phyloP scores from a whole-genome alignment of 2,329 filamentous ascomycete species.

The Botrytis porri region DNA sequence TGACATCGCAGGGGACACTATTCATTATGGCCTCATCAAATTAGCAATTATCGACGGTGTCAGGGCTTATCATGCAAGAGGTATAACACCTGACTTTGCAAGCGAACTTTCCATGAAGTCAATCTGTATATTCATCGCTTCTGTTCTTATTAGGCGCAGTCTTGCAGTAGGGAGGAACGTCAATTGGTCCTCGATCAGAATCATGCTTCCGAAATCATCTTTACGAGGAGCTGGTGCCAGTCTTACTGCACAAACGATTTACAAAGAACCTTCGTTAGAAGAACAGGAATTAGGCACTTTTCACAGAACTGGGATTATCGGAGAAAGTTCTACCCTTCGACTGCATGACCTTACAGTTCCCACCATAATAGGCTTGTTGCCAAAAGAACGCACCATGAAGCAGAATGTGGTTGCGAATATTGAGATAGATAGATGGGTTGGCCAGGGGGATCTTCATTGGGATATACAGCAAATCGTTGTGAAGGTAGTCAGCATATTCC shows the following conservation, averaged over 20 bases:
- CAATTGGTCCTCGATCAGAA: conserved; percentile 41
- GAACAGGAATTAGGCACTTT: not conserved
- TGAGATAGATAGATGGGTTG: conserved; percentile 51
- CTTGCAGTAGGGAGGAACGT: not conserved
- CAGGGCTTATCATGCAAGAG: not conserved
- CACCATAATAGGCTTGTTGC: conserved; percentile 69
- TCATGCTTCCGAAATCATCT: conserved; percentile 65
- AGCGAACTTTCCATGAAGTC: not conserved
- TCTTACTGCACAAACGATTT: conserved; percentile 45
- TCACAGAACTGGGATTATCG: not conserved
- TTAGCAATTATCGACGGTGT: conserved; percentile 56
- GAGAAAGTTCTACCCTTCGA: conserved; percentile 33
- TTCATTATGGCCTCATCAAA: conserved; percentile 71
- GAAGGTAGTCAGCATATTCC: conserved; percentile 49
- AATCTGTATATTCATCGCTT: not conserved
- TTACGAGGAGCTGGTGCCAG: conserved; percentile 59
- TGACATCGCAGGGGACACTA: conserved; percentile 63
- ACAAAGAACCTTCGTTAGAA: conserved; percentile 25
- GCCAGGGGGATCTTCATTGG: conserved; percentile 50
- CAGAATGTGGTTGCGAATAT: conserved; percentile 65
- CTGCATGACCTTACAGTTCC: conserved; percentile 61
- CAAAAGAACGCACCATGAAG: conserved; percentile 63
- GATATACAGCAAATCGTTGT: conserved; percentile 59
- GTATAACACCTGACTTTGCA: no score
- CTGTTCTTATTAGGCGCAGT: not conserved